These are phyloP conservation scores for Colletotrichum sidae DNA, from an alignment of 2,329 filamentous ascomycete species.

Conservation along the genomic window DNA sequence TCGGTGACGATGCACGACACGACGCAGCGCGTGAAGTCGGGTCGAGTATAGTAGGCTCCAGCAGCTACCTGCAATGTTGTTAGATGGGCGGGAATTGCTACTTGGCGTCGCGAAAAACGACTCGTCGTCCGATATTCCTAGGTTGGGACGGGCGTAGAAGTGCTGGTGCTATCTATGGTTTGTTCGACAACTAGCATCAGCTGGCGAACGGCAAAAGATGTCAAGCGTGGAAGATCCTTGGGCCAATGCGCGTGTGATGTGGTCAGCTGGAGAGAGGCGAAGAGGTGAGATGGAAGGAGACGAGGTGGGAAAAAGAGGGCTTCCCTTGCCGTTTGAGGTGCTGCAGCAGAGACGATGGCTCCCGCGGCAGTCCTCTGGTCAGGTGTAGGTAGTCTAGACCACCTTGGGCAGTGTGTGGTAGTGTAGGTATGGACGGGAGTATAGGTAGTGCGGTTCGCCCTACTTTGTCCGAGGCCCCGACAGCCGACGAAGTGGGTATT, in stretches of 20 bases:
- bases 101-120: conserved; percentile 14
- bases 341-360: no score
- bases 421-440: neutral
- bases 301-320: neutral
- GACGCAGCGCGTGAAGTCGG: no score
- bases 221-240: conserved; percentile 17
- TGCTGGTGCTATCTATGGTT: neutral
- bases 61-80: neutral
- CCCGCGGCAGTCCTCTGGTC: neutral
- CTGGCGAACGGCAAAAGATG: conserved; percentile 20
- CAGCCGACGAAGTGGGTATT: conserved; percentile 6
- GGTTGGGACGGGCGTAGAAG: conserved; percentile 3
- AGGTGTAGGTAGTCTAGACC: no score
- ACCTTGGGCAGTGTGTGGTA: neutral
- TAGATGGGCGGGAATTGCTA: conserved; percentile 11
- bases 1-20: no score
- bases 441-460: conserved; percentile 1
- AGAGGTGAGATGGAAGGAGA: neutral
- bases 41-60: no score
- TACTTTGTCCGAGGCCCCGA: conserved; percentile 33
- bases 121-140: conserved; percentile 26
- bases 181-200: neutral
- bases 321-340: neutral
- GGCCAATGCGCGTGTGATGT: conserved; percentile 26
- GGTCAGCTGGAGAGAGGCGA: conserved; percentile 26